phyloP scores from a whole-genome alignment of 495 filamentous ascomycete species.

The Aspergillus steynii region DNA sequence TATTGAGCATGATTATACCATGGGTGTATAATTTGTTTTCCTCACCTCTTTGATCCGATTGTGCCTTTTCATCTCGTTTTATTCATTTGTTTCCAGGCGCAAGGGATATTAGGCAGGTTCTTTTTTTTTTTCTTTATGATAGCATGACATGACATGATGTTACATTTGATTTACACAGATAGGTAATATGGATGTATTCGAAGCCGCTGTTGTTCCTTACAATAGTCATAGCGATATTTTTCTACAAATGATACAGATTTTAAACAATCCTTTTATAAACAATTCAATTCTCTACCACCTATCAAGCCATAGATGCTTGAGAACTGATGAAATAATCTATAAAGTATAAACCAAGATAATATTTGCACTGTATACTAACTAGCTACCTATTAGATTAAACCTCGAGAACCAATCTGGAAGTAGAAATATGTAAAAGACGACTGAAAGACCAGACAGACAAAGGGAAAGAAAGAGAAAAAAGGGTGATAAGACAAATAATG shows the following conservation, averaged over 20 bases:
- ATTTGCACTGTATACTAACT: background rate
- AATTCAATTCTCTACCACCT: too few species aligned
- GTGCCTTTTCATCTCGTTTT: background rate
- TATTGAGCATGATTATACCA: conserved; percentile 98
- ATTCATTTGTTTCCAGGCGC: background rate
- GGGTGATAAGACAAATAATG: background rate
- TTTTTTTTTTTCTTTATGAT: background rate
- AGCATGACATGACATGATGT: background rate
- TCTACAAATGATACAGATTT: too few species aligned
- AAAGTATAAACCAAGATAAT: background rate
- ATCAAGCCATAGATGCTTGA: too few species aligned
- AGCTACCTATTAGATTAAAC: background rate
- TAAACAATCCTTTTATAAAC: too few species aligned
- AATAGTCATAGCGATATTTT: too few species aligned
- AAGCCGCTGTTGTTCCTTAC: too few species aligned
- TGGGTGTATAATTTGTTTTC: conserved; percentile 70
- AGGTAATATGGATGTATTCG: too few species aligned
- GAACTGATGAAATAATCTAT: too few species aligned
- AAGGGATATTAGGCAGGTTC: background rate
- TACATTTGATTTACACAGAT: background rate
- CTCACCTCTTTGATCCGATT: conserved; percentile 2
- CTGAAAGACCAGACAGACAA: background rate
- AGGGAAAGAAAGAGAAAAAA: background rate
- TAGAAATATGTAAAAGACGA: background rate
- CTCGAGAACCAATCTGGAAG: background rate